Conservation (phyloP, 768 basidiomycete species). For the Gloeopeniophorella convolvens region DNA sequence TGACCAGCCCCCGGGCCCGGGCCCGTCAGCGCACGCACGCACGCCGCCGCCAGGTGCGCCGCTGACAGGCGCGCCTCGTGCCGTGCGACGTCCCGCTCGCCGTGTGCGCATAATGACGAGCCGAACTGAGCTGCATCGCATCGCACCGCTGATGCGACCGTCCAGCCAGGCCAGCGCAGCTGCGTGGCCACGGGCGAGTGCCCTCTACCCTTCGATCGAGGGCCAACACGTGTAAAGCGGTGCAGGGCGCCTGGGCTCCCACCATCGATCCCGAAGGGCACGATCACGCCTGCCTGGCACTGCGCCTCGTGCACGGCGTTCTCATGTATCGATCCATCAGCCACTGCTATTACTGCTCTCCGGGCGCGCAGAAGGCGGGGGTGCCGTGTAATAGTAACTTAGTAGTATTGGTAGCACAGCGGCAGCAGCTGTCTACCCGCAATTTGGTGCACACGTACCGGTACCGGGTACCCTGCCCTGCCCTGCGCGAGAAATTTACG, state of each 20-base stretch:
- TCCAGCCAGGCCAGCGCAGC: no score
- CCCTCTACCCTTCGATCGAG: conserved; percentile 16
- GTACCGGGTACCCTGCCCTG: no score
- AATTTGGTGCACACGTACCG: not conserved
- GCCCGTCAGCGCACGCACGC: not conserved
- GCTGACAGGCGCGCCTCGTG: conserved; percentile 2
- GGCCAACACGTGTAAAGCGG: conserved; percentile 14
- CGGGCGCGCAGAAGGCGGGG: not conserved
- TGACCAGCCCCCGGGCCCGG: conserved; percentile 8
- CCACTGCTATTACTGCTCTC: no score
- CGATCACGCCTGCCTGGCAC: conserved; percentile 10
- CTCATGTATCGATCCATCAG: conserved; percentile 6
- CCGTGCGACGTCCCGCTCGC: not conserved
- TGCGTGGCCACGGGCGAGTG: conserved; percentile 4
- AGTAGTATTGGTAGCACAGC: not conserved
- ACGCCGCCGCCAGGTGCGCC: not conserved
- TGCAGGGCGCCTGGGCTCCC: conserved; percentile 3
- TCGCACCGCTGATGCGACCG: no score
- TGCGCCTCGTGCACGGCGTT: conserved; percentile 2
- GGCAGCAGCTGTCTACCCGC: no score
- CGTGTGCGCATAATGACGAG: not conserved
- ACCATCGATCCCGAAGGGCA: conserved; percentile 15
- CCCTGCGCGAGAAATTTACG: no score
- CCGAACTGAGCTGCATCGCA: not conserved
- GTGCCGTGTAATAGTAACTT: conserved; percentile 2